phyloP scores from a whole-genome alignment of 306 rosid species.

The Acmispon strigosus region DNA sequence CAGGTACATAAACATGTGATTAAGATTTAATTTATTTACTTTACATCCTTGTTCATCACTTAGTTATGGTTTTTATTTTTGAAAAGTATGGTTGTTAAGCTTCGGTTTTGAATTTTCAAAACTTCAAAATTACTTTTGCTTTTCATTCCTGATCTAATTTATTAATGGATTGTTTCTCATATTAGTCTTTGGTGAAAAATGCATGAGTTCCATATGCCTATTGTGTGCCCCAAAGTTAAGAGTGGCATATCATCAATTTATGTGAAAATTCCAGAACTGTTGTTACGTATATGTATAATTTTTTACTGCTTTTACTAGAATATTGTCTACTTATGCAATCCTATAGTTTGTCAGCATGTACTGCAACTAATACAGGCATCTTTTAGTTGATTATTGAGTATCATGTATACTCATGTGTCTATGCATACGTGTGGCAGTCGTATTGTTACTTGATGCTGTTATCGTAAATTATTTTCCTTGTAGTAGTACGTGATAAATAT shows the following conservation, averaged over 20 bases:
- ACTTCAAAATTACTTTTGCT: neutral
- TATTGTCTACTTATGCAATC: too few relatives aligned
- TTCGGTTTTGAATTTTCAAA: neutral
- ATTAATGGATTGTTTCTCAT: neutral
- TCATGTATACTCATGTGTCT: too few relatives aligned
- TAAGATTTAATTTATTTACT: neutral
- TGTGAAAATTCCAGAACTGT: neutral
- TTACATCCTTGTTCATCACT: constrained; percentile 3
- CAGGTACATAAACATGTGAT: constrained; percentile 44
- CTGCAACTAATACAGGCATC: too few relatives aligned
- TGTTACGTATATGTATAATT: neutral
- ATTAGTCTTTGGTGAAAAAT: neutral
- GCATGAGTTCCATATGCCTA: neutral
- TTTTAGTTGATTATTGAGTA: too few relatives aligned
- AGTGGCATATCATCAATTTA: neutral
- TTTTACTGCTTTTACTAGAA: too few relatives aligned
- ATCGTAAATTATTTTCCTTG: neutral
- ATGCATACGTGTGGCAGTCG: neutral
- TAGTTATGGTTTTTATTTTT: neutral
- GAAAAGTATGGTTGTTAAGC: neutral
- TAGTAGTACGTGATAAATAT: constrained; percentile 10
- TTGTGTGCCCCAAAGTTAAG: neutral
- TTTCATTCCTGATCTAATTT: neutral
- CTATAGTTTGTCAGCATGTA: too few relatives aligned
- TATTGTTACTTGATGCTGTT: neutral